Base-by-base conservation (phyloP, 441 rosid species). In the Pelargonium myrrhifolium region DNA sequence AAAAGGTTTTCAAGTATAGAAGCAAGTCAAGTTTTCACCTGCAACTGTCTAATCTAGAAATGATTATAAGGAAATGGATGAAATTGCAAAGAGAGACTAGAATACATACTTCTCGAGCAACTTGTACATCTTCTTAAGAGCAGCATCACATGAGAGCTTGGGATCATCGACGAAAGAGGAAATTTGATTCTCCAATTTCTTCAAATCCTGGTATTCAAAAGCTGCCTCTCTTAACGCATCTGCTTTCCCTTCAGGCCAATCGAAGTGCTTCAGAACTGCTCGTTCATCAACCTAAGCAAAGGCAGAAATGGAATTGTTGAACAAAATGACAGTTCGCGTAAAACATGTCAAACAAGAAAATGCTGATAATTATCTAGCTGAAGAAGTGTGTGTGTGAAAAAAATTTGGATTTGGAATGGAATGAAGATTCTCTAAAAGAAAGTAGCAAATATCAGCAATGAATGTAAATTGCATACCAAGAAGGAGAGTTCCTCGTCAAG, bases 191-290 rank as follows among this genome's bases (percentile, higher is more conserved):
- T 91, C 93, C 68, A 94, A 58, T 78, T 91, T 94, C 85, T 83
- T 71, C 64, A 94, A 84, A 80, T 94, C 99, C 83, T 89, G 97
- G 79, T 87, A 91, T 72, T 94, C 99, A 67, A 94, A 94, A 18
- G 96, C 89, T 56, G 99, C 97, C 81, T 89, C 97, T 79, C 99
- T 80, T 76, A 94, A 72, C 14, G 96, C 97, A 74, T 94, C 97
- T 65, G 97, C 97, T 80, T 94, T 94, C 67, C 96, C 88, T 84
- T 94, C 97, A 55, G 99, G 99, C 96, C 99, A 94, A 47, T 94
- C 97, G 67, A 94, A 94, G 81, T 94, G 97, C 85, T 94, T 94
- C 74, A 94, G 90, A 60, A 94, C 99, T 45, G 97, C 96, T 68
- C 96, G 84, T 77, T 94, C 97, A 78, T 94, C 97, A 74, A 91